These are phyloP conservation scores for Phyllostachys edulis DNA, from an alignment of 176 grass and related monocot species.

Conservation along the genomic window DNA sequence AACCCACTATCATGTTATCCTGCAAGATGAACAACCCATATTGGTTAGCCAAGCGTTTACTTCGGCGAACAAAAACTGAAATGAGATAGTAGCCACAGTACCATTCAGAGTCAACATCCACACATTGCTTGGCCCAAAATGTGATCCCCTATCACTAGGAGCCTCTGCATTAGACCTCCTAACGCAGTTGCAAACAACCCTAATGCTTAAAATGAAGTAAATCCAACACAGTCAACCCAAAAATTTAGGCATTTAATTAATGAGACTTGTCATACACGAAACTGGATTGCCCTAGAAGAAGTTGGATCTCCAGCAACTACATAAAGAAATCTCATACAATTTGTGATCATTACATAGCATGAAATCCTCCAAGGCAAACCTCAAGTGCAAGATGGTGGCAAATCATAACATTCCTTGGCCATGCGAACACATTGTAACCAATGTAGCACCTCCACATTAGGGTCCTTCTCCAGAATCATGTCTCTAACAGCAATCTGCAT, in stretches of 20 bases:
- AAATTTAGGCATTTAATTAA: conserved; percentile 1
- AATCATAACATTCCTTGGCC: conserved; percentile 61
- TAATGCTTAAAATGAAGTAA: background rate
- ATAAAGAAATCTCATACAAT: background rate
- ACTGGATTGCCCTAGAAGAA: conserved; percentile 6
- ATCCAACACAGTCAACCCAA: background rate
- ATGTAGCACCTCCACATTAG: conserved; percentile 67
- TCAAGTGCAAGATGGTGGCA: conserved; percentile 17
- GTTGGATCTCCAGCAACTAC: conserved; percentile 7
- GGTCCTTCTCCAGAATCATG: conserved; percentile 70
- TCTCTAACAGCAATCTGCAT: conserved; percentile 71
- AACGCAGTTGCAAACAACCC: conserved; percentile 4
- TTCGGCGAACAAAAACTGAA: conserved; percentile 12
- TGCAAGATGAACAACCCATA: conserved; percentile 19
- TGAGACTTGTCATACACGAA: background rate
- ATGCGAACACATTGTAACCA: conserved; percentile 72
- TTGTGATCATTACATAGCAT: conserved; percentile 7
- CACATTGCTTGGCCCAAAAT: background rate
- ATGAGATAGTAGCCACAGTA: conserved; percentile 10
- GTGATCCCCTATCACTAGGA: background rate
- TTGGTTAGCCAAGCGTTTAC: conserved; percentile 12
- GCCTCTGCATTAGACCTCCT: background rate
- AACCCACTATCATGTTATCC: background rate
- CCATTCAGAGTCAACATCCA: conserved; percentile 8
- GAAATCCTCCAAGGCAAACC: background rate